Evolutionary conservation across 2,329 filamentous ascomycete species (phyloP), one percentile per base, ranked within the genome.

Genomic region (Lachnellula arida): DNA sequence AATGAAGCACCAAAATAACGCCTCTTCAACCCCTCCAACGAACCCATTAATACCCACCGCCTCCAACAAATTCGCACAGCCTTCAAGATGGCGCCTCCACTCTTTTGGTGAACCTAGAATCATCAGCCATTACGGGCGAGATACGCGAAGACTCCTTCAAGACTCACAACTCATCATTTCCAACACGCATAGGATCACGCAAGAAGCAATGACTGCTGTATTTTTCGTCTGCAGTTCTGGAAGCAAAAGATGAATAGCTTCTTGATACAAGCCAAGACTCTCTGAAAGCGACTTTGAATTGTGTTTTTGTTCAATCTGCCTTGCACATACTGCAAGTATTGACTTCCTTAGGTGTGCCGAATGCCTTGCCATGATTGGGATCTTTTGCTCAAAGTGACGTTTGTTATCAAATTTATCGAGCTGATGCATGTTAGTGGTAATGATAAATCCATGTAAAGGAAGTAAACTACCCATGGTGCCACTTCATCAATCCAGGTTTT

Each of bases 1-100:
- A 0, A 77, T 79, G 62, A 81, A 82, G 60, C 78, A 81, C 80
- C 80, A 83, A 59, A 82, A 83, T 0, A 82, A 71, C 0, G 79
- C 79, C 60, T 80, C 78, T 14, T 75, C 64, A 15, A 78, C 63
- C 0, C 76, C 77, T 3, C 72, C 71, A 5, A 73, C 72, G 3
- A 80, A 74, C 0, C 80, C 81, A 39, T 78, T 74, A 5, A 83
- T 77, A 2, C 72, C 74, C 54, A 77, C 75, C 1, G 77, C 74
- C 56, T 77, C 74, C 22, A 83, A 76, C 1, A 83, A 65, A 1
- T 77, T 74, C 1, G 80, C 79, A 58, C 79, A 82, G 0, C 81
- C 81, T 52, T 83, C 80, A 3, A 83, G 66, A 65, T 83, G 81
- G 1, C 77, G 74, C 8, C 75, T 70, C 81, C 80, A 83, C 53